Conservation (phyloP, 2,329 filamentous ascomycete species). For the Penicillium sp. region DNA sequence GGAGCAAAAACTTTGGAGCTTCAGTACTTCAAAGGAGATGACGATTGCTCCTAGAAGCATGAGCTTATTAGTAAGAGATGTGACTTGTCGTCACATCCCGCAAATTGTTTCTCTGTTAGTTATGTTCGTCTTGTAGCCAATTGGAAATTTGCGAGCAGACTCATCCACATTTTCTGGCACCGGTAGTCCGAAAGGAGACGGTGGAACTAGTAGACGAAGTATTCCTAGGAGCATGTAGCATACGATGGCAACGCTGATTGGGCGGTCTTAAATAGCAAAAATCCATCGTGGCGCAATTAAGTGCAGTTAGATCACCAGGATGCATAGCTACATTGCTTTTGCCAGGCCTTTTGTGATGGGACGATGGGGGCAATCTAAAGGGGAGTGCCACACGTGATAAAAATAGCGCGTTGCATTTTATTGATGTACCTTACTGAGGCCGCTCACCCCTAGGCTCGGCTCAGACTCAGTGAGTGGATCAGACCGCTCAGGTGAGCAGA, state of each 20-base stretch:
- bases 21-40: neutral
- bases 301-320: neutral
- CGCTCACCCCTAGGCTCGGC: neutral
- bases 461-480: slow-evolving; percentile 1
- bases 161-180: neutral
- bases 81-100: neutral
- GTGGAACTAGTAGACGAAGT: neutral
- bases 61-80: neutral
- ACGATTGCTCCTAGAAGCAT: neutral
- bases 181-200: neutral
- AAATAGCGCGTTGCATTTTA: neutral
- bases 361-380: neutral
- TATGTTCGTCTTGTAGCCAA: neutral
- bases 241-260: neutral
- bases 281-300: neutral
- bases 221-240: neutral
- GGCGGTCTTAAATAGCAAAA: neutral
- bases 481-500: slow-evolving; percentile 1
- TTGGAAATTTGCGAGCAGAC: neutral
- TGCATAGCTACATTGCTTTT: slow-evolving; percentile 11
- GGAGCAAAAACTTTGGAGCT: neutral
- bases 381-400: neutral
- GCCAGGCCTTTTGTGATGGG: slow-evolving; percentile 29
- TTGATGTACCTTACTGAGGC: neutral
- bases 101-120: neutral